Base-by-base conservation (phyloP, 192 early-diverging fungal species). In the Cladochytrium replicatum region DNA sequence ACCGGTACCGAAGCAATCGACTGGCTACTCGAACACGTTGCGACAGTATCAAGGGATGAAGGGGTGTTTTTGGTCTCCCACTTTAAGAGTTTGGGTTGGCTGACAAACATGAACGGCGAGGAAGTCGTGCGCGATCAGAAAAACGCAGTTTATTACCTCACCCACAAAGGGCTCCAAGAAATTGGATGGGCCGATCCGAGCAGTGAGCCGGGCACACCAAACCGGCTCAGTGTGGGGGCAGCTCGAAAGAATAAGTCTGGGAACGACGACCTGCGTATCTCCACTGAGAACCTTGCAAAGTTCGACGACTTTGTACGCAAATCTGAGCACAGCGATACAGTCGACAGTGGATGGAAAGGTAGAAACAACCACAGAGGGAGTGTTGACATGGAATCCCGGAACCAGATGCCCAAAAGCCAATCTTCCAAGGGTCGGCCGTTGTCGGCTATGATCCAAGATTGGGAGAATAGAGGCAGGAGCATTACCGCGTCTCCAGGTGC, bases 91-190 rank as follows among this genome's bases (percentile, higher is more conserved):
- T 17, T 22, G 6, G 55, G 45, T 4, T 70, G 63, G 63, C 52
- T 70, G 29, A 23, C 6, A 23, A 29, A 13, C 4, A 51, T 55
- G 9, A 54, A 46, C 13, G 51, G 38, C 42, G 23, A 21, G 15
- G 41, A 17, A 17, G 46, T 57, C 32, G 52, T 50, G 23, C 52
- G 57, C n/a, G n/a, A 24, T 17, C n/a, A n/a, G n/a, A 45, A 17
- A n/a, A 53, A 51, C 9, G 50, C 25, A 25, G 32, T 63, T 4
- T 69, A 69, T 42, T 58, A 65, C 32, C 38, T 64, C 6, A 69
- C 62, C 1, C 17, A 19, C 3, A 23, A 26, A 4, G 67, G 58
- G 6, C 47, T 39, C 0, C 32, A 32, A 45, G 26, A 57, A 4
- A 48, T 53, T 11, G 52, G 55, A 13, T 65, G 61, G 67, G 21